A percentile compares a stretch with the other conserved stretches of the same genome.
Evolutionary conservation across 176 grass and related monocot species (phyloP).

Genomic region (Oryza glumipatula): DNA sequence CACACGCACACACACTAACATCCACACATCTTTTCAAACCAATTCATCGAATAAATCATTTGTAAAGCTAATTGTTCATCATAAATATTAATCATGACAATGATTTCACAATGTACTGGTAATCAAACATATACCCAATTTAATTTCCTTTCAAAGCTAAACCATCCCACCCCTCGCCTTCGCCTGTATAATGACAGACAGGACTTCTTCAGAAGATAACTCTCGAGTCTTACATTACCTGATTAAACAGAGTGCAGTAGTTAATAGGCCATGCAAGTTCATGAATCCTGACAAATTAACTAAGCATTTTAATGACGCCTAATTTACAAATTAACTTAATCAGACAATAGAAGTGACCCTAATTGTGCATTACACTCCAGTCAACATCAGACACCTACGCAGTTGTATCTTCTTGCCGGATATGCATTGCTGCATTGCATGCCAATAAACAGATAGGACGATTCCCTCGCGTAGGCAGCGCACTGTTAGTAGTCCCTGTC

Average conservation of each 20-base stretch:
- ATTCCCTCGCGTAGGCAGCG: slow-evolving; percentile 27
- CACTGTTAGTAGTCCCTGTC: slow-evolving; percentile 31
- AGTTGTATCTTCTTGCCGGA: slow-evolving; percentile 31
- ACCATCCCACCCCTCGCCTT: not conserved
- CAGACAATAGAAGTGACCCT: not conserved
- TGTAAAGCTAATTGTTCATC: too few species aligned
- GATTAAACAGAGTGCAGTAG: not conserved
- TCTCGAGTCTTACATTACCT: too few species aligned
- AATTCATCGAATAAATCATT: too few species aligned
- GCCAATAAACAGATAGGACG: slow-evolving; percentile 42
- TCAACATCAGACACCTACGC: slow-evolving; percentile 39
- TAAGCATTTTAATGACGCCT: slow-evolving; percentile 11
- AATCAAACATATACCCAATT: not conserved
- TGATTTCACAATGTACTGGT: too few species aligned
- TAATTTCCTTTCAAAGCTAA: not conserved
- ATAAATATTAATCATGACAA: too few species aligned
- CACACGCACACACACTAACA: too few species aligned
- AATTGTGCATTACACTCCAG: not conserved
- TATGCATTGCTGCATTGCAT: not conserved
- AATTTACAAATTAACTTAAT: not conserved
- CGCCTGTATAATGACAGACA: not conserved
- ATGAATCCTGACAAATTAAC: slow-evolving; percentile 12
- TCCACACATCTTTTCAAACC: too few species aligned
- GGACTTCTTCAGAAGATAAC: not conserved
- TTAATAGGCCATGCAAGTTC: not conserved